phyloP scores from a whole-genome alignment of 2,329 filamentous ascomycete species.

The Metarhizium album region DNA sequence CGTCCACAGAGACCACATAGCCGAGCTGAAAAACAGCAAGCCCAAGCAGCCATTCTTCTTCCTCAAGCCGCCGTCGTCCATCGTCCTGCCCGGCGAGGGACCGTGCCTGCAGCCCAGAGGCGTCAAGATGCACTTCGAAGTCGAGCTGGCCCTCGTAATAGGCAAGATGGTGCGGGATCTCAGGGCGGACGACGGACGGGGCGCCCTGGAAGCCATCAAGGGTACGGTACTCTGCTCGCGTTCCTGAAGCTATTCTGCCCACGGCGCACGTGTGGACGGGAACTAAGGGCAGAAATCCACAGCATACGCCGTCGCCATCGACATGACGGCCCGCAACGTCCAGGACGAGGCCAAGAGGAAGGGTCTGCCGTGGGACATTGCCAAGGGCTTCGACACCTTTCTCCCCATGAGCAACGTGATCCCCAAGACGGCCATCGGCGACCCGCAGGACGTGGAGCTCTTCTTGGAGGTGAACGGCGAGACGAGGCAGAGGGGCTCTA shows the following conservation, averaged over 20 bases:
- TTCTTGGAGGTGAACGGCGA: constrained; percentile 76
- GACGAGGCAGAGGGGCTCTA: constrained; percentile 72
- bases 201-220: constrained; percentile 72
- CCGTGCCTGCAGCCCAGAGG: constrained; percentile 74
- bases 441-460: constrained; percentile 82
- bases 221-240: constrained; percentile 32
- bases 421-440: constrained; percentile 64
- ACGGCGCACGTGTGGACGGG: no score
- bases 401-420: constrained; percentile 77
- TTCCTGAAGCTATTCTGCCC: no score
- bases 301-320: constrained; percentile 86
- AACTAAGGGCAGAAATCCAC: background rate
- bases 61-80: constrained; percentile 82
- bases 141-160: constrained; percentile 85
- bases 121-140: constrained; percentile 84
- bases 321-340: constrained; percentile 93
- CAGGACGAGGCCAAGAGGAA: constrained; percentile 95
- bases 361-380: constrained; percentile 90
- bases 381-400: constrained; percentile 98
- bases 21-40: constrained; percentile 75
- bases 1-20: constrained; percentile 67
- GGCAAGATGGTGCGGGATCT: constrained; percentile 72
- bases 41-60: constrained; percentile 99
- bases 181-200: constrained; percentile 58
- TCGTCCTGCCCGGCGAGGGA: constrained; percentile 68